phyloP scores from a whole-genome alignment of 2,329 filamentous ascomycete genomes.

The Dactylonectria estremocensis region DNA sequence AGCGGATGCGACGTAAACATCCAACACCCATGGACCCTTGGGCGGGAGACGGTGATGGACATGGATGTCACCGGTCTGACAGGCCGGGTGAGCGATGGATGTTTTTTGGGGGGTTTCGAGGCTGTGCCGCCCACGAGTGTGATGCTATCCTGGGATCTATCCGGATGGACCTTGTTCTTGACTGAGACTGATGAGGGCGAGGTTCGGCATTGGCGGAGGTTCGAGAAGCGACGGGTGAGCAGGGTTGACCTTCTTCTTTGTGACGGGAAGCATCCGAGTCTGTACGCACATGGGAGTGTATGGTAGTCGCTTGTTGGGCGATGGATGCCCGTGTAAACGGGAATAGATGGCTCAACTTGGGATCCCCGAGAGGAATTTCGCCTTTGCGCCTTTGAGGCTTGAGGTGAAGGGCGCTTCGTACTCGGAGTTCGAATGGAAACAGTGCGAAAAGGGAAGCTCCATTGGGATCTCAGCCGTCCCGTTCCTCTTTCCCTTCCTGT shows the following conservation, averaged over 20 bases:
- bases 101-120: neutral
- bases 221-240: neutral
- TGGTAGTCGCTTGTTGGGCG: neutral
- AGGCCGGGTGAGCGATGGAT: conserved; percentile 14
- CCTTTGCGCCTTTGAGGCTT: too few relatives aligned
- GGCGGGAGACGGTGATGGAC: conserved; percentile 1
- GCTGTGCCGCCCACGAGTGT: neutral
- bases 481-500: too few relatives aligned
- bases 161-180: neutral
- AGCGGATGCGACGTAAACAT: conserved; percentile 30
- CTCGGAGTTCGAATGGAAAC: neutral
- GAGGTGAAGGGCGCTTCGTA: neutral
- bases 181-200: neutral
- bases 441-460: too few relatives aligned
- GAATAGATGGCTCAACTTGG: neutral
- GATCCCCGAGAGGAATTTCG: neutral
- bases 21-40: conserved; percentile 5
- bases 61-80: conserved; percentile 18
- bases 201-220: neutral
- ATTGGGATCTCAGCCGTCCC: too few relatives aligned
- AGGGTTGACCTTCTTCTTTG: neutral
- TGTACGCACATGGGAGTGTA: neutral
- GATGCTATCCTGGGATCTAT: neutral
- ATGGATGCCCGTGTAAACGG: too few relatives aligned
- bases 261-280: neutral